Evolutionary conservation across 371 early-diverging fungal species (phyloP).

Genomic region (Mortierella sp.): DNA sequence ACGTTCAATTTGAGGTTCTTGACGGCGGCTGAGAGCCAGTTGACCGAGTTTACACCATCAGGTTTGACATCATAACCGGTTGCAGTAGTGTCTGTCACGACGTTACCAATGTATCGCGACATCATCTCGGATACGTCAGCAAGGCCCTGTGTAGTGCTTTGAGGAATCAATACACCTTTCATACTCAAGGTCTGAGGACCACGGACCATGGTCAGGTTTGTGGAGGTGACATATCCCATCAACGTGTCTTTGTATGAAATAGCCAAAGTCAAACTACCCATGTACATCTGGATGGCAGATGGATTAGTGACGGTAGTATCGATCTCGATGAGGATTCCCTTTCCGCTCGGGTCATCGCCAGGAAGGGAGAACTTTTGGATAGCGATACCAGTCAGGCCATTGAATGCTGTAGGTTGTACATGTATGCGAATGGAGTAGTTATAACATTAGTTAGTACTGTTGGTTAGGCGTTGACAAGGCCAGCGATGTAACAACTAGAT

Average conservation of each 20-base stretch:
- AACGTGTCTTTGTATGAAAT: constrained; percentile 66
- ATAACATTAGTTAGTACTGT: not conserved
- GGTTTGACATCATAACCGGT: constrained; percentile 70
- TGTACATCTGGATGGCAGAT: constrained; percentile 70
- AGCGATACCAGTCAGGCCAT: constrained; percentile 65
- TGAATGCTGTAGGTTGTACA: constrained; percentile 33
- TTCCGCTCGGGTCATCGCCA: constrained; percentile 64
- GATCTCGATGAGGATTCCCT: constrained; percentile 68
- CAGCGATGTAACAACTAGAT: not conserved
- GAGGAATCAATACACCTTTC: constrained; percentile 64
- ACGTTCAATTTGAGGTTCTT: constrained; percentile 65
- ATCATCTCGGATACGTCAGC: constrained; percentile 64
- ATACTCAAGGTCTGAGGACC: constrained; percentile 66
- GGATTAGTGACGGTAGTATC: constrained; percentile 66
- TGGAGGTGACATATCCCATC: constrained; percentile 64
- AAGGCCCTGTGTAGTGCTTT: constrained; percentile 58
- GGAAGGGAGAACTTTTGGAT: constrained; percentile 70
- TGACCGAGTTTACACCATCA: constrained; percentile 63
- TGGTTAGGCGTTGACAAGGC: too few species aligned
- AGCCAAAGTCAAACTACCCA: constrained; percentile 66
- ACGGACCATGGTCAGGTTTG: constrained; percentile 60
- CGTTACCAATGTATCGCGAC: constrained; percentile 66
- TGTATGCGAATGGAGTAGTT: not conserved
- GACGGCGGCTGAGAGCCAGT: constrained; percentile 70
- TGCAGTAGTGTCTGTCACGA: constrained; percentile 63